phyloP scores from a whole-genome alignment of 805 yeast genomes.

The Schwanniomyces yamadae region DNA sequence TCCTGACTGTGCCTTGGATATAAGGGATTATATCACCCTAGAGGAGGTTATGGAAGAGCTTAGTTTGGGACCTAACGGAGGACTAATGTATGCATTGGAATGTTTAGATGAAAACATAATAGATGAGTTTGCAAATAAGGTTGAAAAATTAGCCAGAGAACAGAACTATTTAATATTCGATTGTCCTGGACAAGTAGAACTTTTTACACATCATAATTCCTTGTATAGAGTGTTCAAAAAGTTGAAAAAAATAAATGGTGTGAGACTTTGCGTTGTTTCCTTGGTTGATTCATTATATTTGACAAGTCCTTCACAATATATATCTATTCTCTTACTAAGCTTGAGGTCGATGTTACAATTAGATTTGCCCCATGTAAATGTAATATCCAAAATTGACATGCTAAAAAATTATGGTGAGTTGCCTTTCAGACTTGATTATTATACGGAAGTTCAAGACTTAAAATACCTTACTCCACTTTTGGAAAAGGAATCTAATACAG shows the following conservation, averaged over 20 bases:
- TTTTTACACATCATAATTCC: conserved; percentile 86
- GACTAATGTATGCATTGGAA: conserved; percentile 59
- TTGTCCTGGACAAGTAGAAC: conserved; percentile 95
- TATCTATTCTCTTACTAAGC: conserved; percentile 76
- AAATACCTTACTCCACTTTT: conserved; percentile 63
- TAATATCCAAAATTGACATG: conserved; percentile 86
- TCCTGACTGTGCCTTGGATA: conserved; percentile 67
- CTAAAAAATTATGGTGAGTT: conserved; percentile 73
- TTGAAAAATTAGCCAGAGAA: conserved; percentile 54
- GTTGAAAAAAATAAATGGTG: conserved; percentile 54
- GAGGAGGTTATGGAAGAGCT: conserved; percentile 85
- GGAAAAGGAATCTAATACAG: conserved; percentile 68
- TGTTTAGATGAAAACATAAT: conserved; percentile 41
- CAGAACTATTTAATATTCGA: conserved; percentile 72
- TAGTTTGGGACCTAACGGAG: conserved; percentile 94
- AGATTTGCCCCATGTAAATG: conserved; percentile 91
- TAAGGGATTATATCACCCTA: conserved; percentile 70
- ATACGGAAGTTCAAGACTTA: conserved; percentile 90
- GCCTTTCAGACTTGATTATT: conserved; percentile 80
- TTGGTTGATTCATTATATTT: conserved; percentile 80
- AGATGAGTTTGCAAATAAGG: conserved; percentile 56
- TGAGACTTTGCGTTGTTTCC: conserved; percentile 81
- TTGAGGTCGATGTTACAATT: conserved; percentile 90
- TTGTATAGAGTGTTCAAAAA: conserved; percentile 63
- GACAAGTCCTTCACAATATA: conserved; percentile 84